phyloP scores from a whole-genome alignment of 768 basidiomycete species.

The Naematelia encephala region DNA sequence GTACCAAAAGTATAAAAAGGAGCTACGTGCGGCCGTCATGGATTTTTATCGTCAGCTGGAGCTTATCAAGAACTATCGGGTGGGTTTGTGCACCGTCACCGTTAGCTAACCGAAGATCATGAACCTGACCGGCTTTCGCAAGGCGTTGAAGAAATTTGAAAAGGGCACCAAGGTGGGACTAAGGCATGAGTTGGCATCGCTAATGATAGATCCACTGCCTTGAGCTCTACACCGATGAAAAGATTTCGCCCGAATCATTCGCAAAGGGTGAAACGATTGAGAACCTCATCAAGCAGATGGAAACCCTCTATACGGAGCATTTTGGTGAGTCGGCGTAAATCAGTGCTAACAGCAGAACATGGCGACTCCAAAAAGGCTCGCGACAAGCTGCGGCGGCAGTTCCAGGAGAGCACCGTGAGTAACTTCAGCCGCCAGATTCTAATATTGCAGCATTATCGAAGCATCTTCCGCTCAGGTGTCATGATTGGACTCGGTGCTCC shows the following conservation, averaged over 20 bases:
- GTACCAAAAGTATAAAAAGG: conserved; percentile 79
- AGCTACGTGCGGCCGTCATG: conserved; percentile 73
- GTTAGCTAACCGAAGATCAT: conserved; percentile 57
- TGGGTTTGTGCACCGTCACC: conserved; percentile 49
- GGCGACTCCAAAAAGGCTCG: conserved; percentile 79
- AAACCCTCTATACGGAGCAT: conserved; percentile 67
- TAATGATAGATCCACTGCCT: conserved; percentile 62
- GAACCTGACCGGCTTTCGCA: conserved; percentile 87
- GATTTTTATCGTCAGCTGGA: conserved; percentile 87
- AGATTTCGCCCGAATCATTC: conserved; percentile 68
- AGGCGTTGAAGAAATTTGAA: conserved; percentile 77
- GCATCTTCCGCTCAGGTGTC: conserved; percentile 68
- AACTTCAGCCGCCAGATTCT: neutral
- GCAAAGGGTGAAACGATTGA: conserved; percentile 62
- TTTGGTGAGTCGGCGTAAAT: conserved; percentile 62
- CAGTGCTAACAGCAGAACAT: conserved; percentile 51
- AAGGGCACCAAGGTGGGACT: conserved; percentile 66
- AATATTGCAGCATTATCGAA: conserved; percentile 33
- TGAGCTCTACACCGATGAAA: conserved; percentile 75
- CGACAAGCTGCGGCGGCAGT: conserved; percentile 60
- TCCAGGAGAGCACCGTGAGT: conserved; percentile 38
- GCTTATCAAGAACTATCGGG: conserved; percentile 82
- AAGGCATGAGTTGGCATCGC: neutral
- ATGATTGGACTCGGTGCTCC: conserved; percentile 70
- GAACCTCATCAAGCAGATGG: conserved; percentile 69